A percentile compares a stretch with the other conserved stretches of the same genome.
Evolutionary conservation across 768 basidiomycete species (phyloP).

Genomic region (Suillus lakei): DNA sequence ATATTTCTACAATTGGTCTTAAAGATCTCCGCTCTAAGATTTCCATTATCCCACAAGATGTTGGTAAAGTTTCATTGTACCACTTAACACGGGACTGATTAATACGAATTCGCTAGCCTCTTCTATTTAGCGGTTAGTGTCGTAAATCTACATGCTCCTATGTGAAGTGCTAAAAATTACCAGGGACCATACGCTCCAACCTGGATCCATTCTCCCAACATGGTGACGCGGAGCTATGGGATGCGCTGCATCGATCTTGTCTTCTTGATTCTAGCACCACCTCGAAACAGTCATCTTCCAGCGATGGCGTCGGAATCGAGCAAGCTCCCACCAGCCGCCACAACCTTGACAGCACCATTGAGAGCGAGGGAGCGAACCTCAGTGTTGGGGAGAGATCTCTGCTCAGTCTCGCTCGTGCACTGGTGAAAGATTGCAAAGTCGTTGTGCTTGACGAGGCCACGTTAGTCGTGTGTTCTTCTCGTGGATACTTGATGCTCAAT

Average conservation of each 20-base stretch:
- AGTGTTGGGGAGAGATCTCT: constrained; percentile 52
- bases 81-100: neutral
- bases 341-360: constrained; percentile 54
- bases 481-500: constrained; percentile 2
- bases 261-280: constrained; percentile 37
- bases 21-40: constrained; percentile 62
- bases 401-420: constrained; percentile 57
- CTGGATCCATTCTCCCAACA: constrained; percentile 65
- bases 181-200: constrained; percentile 62
- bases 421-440: constrained; percentile 54
- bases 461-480: constrained; percentile 37
- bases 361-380: constrained; percentile 58
- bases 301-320: constrained; percentile 16
- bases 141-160: constrained; percentile 21
- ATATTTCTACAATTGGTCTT: constrained; percentile 72
- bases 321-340: constrained; percentile 39
- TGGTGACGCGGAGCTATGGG: constrained; percentile 69
- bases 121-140: constrained; percentile 59
- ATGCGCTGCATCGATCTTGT: constrained; percentile 71
- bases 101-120: constrained; percentile 43
- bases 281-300: constrained; percentile 23
- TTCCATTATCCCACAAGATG: constrained; percentile 73
- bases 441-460: constrained; percentile 53
- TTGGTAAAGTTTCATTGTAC: constrained; percentile 32
- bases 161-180: constrained; percentile 27